phyloP scores from a whole-genome alignment of 208 protist species.

The Trypanosoma cruzi region DNA sequence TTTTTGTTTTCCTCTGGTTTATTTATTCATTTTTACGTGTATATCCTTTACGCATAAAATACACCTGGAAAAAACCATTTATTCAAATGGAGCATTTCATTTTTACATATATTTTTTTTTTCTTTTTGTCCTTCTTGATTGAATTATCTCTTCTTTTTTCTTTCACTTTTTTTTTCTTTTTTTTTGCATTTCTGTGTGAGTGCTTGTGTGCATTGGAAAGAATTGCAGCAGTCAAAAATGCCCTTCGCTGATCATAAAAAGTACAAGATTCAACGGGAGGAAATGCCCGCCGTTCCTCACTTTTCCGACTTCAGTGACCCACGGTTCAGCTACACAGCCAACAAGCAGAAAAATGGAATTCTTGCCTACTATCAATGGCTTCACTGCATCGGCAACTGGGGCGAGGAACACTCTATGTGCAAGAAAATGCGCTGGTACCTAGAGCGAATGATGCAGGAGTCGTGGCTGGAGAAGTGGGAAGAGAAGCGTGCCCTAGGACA shows the following conservation, averaged over 20 bases:
- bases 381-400: slow-evolving; percentile 92
- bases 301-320: slow-evolving; percentile 91
- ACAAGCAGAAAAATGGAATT: slow-evolving; percentile 91
- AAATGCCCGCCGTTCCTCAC: slow-evolving; percentile 75
- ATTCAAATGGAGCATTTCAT: neutral
- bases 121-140: neutral
- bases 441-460: slow-evolving; percentile 91
- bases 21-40: slow-evolving; percentile 2
- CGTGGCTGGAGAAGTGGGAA: slow-evolving; percentile 89
- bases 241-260: slow-evolving; percentile 84
- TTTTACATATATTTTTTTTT: neutral
- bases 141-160: slow-evolving; percentile 8
- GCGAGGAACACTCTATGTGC: slow-evolving; percentile 92
- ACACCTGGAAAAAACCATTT: neutral
- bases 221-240: slow-evolving; percentile 49
- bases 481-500: slow-evolving; percentile 88
- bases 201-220: neutral
- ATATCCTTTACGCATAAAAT: slow-evolving; percentile 8
- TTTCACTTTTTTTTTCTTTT: slow-evolving; percentile 22
- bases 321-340: slow-evolving; percentile 60
- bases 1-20: slow-evolving; percentile 21
- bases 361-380: slow-evolving; percentile 92
- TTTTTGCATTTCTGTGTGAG: slow-evolving; percentile 12
- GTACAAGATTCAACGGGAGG: slow-evolving; percentile 86
- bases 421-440: slow-evolving; percentile 93